Evolutionary conservation across 2,329 filamentous ascomycete genomes (phyloP).

Genomic region (Kalmusia sp.): DNA sequence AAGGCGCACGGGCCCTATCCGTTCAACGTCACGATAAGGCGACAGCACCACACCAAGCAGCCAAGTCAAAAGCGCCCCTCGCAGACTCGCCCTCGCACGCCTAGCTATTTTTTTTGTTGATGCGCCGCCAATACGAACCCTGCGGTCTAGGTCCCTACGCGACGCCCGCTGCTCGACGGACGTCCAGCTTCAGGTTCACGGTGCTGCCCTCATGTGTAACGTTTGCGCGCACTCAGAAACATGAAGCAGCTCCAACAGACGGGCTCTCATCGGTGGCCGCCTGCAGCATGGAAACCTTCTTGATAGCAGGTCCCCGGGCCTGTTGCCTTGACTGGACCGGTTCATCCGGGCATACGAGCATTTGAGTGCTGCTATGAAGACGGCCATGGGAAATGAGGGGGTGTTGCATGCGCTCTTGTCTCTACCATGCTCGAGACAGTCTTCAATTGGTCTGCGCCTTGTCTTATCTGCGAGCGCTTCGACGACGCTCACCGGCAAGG

Average conservation of each 20-base stretch:
- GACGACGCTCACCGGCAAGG: not conserved
- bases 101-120: no score
- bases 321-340: not conserved
- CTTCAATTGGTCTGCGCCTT: not conserved
- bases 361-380: constrained; percentile 2
- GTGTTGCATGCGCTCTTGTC: not conserved
- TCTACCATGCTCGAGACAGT: not conserved
- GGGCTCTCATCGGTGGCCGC: not conserved
- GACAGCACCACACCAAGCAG: no score
- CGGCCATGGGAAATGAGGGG: not conserved
- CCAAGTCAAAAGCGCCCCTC: not conserved
- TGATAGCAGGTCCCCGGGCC: not conserved
- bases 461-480: constrained; percentile 4
- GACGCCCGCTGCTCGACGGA: not conserved
- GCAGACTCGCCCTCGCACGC: not conserved
- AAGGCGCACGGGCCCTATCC: not conserved
- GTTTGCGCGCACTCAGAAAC: not conserved
- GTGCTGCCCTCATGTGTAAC: not conserved
- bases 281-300: not conserved
- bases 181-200: not conserved
- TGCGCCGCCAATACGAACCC: not conserved
- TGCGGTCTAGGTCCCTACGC: not conserved
- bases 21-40: not conserved
- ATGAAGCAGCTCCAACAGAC: not conserved
- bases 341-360: not conserved